Evolutionary conservation across 2,329 filamentous ascomycete genomes (phyloP).

Genomic region (Xylariaceae sp.): DNA sequence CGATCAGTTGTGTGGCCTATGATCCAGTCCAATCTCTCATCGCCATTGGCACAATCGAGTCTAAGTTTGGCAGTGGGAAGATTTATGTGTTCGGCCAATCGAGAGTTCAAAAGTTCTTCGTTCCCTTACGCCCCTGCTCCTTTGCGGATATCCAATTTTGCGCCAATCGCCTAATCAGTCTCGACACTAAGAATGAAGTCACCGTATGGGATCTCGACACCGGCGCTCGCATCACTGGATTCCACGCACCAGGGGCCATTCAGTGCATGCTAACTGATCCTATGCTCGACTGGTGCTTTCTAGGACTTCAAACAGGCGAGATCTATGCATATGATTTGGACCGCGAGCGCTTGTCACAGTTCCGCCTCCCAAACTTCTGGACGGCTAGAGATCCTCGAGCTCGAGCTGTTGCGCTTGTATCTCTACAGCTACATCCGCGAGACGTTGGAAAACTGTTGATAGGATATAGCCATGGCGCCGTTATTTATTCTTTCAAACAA

Average conservation of each 20-base stretch:
- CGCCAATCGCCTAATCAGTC: slow-evolving; percentile 75
- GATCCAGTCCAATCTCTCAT: slow-evolving; percentile 91
- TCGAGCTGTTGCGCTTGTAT: slow-evolving; percentile 60
- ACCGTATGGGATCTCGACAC: slow-evolving; percentile 76
- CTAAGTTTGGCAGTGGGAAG: slow-evolving; percentile 77
- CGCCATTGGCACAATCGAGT: slow-evolving; percentile 85
- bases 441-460: slow-evolving; percentile 90
- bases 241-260: slow-evolving; percentile 73
- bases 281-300: slow-evolving; percentile 86
- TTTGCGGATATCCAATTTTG: slow-evolving; percentile 79
- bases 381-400: slow-evolving; percentile 64
- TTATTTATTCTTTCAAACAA: slow-evolving; percentile 92
- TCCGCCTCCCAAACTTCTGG: slow-evolving; percentile 88
- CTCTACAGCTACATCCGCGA: slow-evolving; percentile 79
- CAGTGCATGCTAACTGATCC: slow-evolving; percentile 76
- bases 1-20: slow-evolving; percentile 72
- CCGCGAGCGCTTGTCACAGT: slow-evolving; percentile 66
- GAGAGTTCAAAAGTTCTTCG: slow-evolving; percentile 71
- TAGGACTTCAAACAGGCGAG: slow-evolving; percentile 79
- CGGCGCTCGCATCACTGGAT: slow-evolving; percentile 61
- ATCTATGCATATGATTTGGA: slow-evolving; percentile 92
- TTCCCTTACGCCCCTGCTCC: slow-evolving; percentile 66
- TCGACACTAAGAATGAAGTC: slow-evolving; percentile 83
- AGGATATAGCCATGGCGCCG: slow-evolving; percentile 83
- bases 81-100: slow-evolving; percentile 85